Base-by-base conservation (phyloP, 345 rosid genomes). In the Populus tremula region DNA sequence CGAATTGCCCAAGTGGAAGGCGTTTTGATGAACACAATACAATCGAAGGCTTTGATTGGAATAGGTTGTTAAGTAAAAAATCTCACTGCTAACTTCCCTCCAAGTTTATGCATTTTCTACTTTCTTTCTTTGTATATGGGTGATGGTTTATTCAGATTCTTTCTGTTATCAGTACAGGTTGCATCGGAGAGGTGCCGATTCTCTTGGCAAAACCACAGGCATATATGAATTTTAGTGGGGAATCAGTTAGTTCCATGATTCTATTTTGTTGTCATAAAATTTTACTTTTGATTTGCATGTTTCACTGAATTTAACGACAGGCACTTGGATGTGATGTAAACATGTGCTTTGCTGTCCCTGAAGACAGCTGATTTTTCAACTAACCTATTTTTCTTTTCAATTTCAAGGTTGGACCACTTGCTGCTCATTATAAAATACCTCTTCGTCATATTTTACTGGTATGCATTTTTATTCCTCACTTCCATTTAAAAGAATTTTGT, bases 181-280 rank as follows among this genome's bases (percentile, higher is more conserved):
- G 93, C 86, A 87, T 90, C 11, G 91, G 90, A 80, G 95, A 92
- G 77, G 95, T 94, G 69, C 98, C 97, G 6, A 77, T 94, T 79
- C 61, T 94, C 84, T 78, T 92, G 88, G 98, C 86, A 49, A 94
- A 94, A 84, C 98, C 98, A 76, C 97, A 92, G 85, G 83, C 97
- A 20, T 94, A 93, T 71, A 90, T 94, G 98, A 94, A 94, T 84
- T 92, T 91, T 83, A 90, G 97, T 78, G 98, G 98, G 36, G 97
- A 94, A 86, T 78, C 97, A 77, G 98, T 94, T 78, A 81, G 96
- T 83, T 59, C 77, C 31, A 9, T 78, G 69, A 33, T 67, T 78
- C 47, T 79, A 16, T 6, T 59, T 54, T 75, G 36, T 13, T 29
- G 70, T 67, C 5, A 4, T 11, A 45, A 13, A 0, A 45, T 45